Percentiles rank a stretch among this genome's conserved stretches.
phyloP scores from a whole-genome alignment of 2,329 filamentous ascomycete species.

The Ophiocordyceps polyrhachis-furcata region DNA sequence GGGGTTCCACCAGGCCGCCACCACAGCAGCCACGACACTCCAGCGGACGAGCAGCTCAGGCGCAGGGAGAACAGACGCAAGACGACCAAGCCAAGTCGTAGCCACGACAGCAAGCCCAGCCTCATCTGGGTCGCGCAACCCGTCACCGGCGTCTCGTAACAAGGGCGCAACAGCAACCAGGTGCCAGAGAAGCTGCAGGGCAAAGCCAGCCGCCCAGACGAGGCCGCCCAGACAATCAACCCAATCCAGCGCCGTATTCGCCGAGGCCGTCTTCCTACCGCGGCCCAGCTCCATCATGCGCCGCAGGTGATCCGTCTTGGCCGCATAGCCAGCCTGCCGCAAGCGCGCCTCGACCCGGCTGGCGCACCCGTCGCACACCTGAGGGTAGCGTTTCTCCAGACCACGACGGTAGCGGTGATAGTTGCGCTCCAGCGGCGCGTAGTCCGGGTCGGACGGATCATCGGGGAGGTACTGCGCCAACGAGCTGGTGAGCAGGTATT shows the following conservation, averaged over 20 bases:
- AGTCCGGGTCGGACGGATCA: constrained; percentile 46
- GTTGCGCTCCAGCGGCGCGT: constrained; percentile 45
- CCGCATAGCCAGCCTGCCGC: constrained; percentile 54
- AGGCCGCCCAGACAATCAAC: constrained; percentile 22
- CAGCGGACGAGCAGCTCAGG: constrained; percentile 23
- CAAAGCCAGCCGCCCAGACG: constrained; percentile 29
- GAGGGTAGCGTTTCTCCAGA: constrained; percentile 71
- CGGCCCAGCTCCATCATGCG: constrained; percentile 52
- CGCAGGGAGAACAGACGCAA: constrained; percentile 17
- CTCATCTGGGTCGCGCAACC: constrained; percentile 16
- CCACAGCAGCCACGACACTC: constrained; percentile 27
- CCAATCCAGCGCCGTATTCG: constrained; percentile 21
- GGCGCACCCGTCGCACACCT: constrained; percentile 69
- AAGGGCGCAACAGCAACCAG: constrained; percentile 10
- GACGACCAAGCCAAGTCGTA: constrained; percentile 4
- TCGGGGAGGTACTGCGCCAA: constrained; percentile 63
- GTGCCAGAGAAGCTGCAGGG: constrained; percentile 33
- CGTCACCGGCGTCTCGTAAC: constrained; percentile 10
- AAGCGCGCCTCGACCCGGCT: constrained; percentile 54
- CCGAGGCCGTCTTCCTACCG: constrained; percentile 12
- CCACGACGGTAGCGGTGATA: constrained; percentile 52
- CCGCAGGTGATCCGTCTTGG: constrained; percentile 63
- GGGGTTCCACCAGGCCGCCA: constrained; percentile 51
- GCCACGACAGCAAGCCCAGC: constrained; percentile 4
- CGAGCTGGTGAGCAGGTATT: constrained; percentile 57